Evolutionary conservation across 2,329 filamentous ascomycete species (phyloP).

Genomic region (Seiridium cupressi): DNA sequence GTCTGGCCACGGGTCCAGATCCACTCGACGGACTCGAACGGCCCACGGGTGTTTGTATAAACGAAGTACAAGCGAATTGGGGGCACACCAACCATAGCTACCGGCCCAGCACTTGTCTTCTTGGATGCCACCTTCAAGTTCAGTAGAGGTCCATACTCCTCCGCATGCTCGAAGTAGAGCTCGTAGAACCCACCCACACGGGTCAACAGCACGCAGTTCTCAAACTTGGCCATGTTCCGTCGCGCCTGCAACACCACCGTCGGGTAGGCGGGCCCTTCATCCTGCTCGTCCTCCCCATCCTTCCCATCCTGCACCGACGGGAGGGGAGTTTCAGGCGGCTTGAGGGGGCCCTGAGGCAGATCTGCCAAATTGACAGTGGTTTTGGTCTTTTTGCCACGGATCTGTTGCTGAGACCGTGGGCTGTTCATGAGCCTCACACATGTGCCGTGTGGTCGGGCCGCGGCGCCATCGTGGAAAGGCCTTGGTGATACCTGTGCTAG

Average conservation of each 20-base stretch:
- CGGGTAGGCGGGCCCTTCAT: conserved; percentile 63
- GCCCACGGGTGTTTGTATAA: neutral
- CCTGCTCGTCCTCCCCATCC: conserved; percentile 39
- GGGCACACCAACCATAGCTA: conserved; percentile 69
- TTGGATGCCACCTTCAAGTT: conserved; percentile 84
- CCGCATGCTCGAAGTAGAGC: conserved; percentile 94
- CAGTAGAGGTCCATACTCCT: conserved; percentile 80
- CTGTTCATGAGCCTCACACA: too few relatives aligned
- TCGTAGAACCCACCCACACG: conserved; percentile 96
- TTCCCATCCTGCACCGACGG: conserved; percentile 14
- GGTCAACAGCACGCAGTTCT: conserved; percentile 87
- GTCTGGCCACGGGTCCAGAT: neutral
- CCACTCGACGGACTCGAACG: neutral
- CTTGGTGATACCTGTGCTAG: neutral
- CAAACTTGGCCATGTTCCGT: conserved; percentile 87
- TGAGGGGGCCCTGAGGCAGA: conserved; percentile 55
- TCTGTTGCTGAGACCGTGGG: neutral
- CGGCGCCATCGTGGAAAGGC: neutral
- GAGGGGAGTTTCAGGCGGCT: conserved; percentile 33
- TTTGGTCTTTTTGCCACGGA: conserved; percentile 6
- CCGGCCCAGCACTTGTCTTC: conserved; percentile 73
- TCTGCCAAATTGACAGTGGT: conserved; percentile 49
- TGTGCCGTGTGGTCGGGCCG: neutral
- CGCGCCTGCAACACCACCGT: conserved; percentile 85
- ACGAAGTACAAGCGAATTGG: too few relatives aligned